Evolutionary conservation across 139 green algal genomes (phyloP), one percentile per base, ranked within the genome.

Genomic region (Trebouxia sp.): DNA sequence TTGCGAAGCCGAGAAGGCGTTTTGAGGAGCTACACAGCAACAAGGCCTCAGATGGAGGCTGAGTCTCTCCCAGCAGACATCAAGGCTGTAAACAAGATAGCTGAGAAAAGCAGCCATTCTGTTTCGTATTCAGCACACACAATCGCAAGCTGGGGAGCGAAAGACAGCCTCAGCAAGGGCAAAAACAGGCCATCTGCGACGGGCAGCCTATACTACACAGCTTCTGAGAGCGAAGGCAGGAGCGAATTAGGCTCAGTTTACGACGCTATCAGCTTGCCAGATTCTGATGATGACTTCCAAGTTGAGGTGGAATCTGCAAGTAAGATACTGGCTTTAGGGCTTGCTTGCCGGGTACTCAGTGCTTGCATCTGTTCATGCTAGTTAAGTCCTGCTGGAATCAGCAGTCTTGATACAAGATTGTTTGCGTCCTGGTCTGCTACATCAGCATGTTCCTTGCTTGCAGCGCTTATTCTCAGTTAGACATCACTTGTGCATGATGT

Each of bases 121-220:
- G 62, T 72, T 11, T 45, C 32, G 20, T 72, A 72, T 15, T 72
- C 62, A 14, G n/a, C 62, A 72, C 32, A 72, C 62, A 72, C 43
- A 26, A 10, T 14, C n/a, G 62, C 62, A 14, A 35, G 20, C 62
- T 72, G 62, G 62, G 43, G 32, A 14, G n/a, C 62, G 10, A 35
- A 6, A 24, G 32, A 30, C 14, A 42, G n/a, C 20, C 8, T 39
- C 32, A 72, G 24, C 5, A 8, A 72, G 14, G 15, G 5, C 1
- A 72, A 72, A 26, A 35, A 35, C 6, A 72, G 43, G 24, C 32
- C 32, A 26, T 43, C 32, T 45, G 15, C 10, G 28, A 35, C 62
- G 28, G 62, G 32, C 32, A 72, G 62, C 32, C 35, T 72, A 3
- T 72, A 72, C 20, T 41, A 41, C 62, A 72, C 62, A 72, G 62